Evolutionary conservation across 129 eudicot genomes (phyloP).

Genomic region (Saussurea involucrata): DNA sequence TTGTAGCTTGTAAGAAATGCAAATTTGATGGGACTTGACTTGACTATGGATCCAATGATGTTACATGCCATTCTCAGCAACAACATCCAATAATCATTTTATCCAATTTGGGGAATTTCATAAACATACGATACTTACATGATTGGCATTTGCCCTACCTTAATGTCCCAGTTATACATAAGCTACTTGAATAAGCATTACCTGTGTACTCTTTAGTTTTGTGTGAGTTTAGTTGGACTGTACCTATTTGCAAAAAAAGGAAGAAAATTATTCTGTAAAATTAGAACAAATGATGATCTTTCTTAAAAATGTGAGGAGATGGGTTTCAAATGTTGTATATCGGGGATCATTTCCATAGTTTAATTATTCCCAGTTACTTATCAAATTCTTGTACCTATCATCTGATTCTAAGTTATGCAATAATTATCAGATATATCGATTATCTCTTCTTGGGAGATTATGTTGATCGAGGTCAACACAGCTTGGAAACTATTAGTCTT

Average conservation of each 20-base stretch:
- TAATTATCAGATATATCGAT: conserved; percentile 70
- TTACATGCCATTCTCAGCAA: too few species aligned
- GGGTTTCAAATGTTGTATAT: neutral
- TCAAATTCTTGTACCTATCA: neutral
- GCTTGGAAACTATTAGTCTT: conserved; percentile 82
- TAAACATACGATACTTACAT: neutral
- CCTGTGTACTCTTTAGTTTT: neutral
- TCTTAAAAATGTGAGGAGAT: neutral
- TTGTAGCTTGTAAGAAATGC: too few species aligned
- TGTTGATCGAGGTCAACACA: conserved; percentile 95
- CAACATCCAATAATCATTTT: too few species aligned
- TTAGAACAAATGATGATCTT: neutral
- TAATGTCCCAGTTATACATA: too few species aligned
- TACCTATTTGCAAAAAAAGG: neutral
- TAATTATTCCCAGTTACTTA: neutral
- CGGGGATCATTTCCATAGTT: neutral
- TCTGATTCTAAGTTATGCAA: conserved; percentile 22
- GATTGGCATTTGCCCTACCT: neutral
- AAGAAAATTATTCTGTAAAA: neutral
- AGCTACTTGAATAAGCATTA: neutral
- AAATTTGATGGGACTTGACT: too few species aligned
- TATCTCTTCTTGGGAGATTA: conserved; percentile 94
- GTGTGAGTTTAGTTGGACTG: neutral
- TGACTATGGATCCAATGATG: too few species aligned
- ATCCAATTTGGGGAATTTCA: too few species aligned